Evolutionary conservation across 2,329 filamentous ascomycete species (phyloP), one percentile per base, ranked within the genome.

Genomic region (Pseudopithomyces maydicus): DNA sequence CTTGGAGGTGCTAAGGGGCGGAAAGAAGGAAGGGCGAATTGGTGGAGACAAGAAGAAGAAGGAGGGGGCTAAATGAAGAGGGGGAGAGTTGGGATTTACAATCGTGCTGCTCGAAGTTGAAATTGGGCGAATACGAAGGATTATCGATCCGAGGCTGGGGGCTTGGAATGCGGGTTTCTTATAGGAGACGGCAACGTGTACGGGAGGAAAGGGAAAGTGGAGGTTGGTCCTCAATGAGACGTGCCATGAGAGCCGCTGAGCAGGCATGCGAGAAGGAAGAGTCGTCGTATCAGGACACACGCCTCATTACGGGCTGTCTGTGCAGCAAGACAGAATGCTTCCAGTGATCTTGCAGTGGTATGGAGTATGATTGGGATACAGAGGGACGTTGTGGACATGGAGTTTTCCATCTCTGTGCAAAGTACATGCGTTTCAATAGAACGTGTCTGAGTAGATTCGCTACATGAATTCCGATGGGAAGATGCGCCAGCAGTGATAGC

Each of bases 1-100:
- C 80, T 68, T 91, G 68, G 88, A 91, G 74, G 70, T 91, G 68
- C 73, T 91, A 68, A 81, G 81, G 55, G 87, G 87, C 2, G 88
- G 87, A 12, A 90, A 89, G 82, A 88, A 84, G 75, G 77, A 79
- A 41, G 71, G 67, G 62, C 58, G 61, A 42, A 67, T 65, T 47
- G 64, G 64, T 26, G 62, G 59, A 23, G 61, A 61, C 43, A 65
- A 59, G 52, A 61, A 59, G 54, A 63, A 57, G 48, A 50, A 47
- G 52, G 41, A 53, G 41, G 49, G 15, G 50, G 54, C 26, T 14
- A 32, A 20, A 6, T 45, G 43, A 43, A 23, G 22, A 44, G 23
- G 36, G 2, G 35, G 26, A 4, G 38, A 19, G 38, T 8, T 17
- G n/a, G 14, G 17, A 4, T 6, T 19, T 15, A 17, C 29, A 20